Percentiles rank a stretch among this genome's conserved stretches.
These are phyloP conservation scores for Talaromyces islandicus DNA, from an alignment of 2,329 filamentous ascomycete species.

Conservation along the genomic window DNA sequence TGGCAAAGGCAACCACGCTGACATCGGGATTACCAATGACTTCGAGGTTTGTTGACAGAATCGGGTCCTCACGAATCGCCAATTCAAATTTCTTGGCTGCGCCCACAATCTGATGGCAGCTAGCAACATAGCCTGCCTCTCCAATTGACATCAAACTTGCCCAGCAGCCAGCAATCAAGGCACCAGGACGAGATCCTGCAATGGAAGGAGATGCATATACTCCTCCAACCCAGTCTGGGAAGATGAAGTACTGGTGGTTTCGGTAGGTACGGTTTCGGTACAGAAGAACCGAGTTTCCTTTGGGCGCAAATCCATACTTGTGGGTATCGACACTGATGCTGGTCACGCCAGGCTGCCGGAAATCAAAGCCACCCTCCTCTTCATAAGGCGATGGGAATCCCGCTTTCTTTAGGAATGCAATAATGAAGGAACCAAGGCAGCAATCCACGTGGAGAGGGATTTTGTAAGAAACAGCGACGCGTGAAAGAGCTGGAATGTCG, in stretches of 20 bases:
- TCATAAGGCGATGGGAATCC: slow-evolving; percentile 60
- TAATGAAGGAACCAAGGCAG: slow-evolving; percentile 91
- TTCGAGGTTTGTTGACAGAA: slow-evolving; percentile 65
- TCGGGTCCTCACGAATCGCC: slow-evolving; percentile 63
- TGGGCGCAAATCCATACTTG: slow-evolving; percentile 98
- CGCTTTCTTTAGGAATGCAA: slow-evolving; percentile 87
- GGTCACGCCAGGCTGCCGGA: slow-evolving; percentile 87
- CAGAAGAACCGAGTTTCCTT: slow-evolving; percentile 88
- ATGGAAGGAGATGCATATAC: slow-evolving; percentile 92
- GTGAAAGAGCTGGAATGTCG: slow-evolving; percentile 80
- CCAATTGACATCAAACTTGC: slow-evolving; percentile 83
- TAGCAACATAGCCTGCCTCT: slow-evolving; percentile 78
- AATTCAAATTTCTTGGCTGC: slow-evolving; percentile 75
- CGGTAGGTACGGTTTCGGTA: slow-evolving; percentile 77
- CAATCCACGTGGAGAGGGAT: slow-evolving; percentile 94
- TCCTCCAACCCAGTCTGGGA: slow-evolving; percentile 88
- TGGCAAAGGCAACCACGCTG: slow-evolving; percentile 81
- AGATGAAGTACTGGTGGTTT: slow-evolving; percentile 93
- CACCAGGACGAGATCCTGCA: slow-evolving; percentile 84
- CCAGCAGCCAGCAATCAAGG: slow-evolving; percentile 95
- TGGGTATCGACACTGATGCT: slow-evolving; percentile 96
- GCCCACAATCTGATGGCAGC: slow-evolving; percentile 83
- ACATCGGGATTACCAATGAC: slow-evolving; percentile 82
- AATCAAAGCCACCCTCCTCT: slow-evolving; percentile 82
- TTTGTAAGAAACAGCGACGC: slow-evolving; percentile 70